A percentile compares a stretch with the other conserved stretches of the same genome.
Conservation (phyloP, 768 basidiomycete genomes). For the Exsudoporus frostii region DNA sequence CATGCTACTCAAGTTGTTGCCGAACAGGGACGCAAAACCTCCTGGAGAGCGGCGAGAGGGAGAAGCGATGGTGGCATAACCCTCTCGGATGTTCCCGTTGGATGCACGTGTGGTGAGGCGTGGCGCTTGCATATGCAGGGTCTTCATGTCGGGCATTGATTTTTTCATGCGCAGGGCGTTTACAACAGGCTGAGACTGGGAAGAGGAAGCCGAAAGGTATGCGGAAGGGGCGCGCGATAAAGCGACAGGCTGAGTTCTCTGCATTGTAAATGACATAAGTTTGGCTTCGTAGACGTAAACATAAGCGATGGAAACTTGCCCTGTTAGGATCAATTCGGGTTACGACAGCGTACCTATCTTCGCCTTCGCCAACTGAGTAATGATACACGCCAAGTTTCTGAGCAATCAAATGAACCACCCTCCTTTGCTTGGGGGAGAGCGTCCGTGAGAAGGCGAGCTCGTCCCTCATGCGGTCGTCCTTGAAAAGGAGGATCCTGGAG, state of each 20-base stretch:
- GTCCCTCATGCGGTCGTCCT: slow-evolving; percentile 95
- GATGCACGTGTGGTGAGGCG: slow-evolving; percentile 78
- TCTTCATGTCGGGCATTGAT: slow-evolving; percentile 98
- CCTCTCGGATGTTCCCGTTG: slow-evolving; percentile 84
- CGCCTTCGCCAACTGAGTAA: slow-evolving; percentile 89
- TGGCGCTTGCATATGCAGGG: slow-evolving; percentile 73
- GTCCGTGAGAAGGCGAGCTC: slow-evolving; percentile 95
- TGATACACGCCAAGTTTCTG: slow-evolving; percentile 96
- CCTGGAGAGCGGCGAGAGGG: slow-evolving; percentile 74
- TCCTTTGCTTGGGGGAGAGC: slow-evolving; percentile 77
- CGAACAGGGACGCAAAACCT: slow-evolving; percentile 70
- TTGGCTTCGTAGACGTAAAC: slow-evolving; percentile 12
- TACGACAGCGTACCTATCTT: slow-evolving; percentile 91
- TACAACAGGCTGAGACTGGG: slow-evolving; percentile 40
- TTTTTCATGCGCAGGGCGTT: slow-evolving; percentile 84
- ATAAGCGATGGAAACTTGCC: slow-evolving; percentile 43
- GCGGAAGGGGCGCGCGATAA: slow-evolving; percentile 80
- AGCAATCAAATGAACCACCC: slow-evolving; percentile 93
- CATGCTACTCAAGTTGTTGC: slow-evolving; percentile 42
- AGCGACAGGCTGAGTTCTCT: slow-evolving; percentile 50
- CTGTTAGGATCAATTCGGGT: slow-evolving; percentile 84
- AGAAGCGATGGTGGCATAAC: slow-evolving; percentile 84
- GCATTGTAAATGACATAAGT: slow-evolving; percentile 17
- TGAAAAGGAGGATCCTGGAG: slow-evolving; percentile 93
- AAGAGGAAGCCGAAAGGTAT: slow-evolving; percentile 59